phyloP scores from a whole-genome alignment of 2,329 filamentous ascomycete species.

The Cladorrhinum sp. region DNA sequence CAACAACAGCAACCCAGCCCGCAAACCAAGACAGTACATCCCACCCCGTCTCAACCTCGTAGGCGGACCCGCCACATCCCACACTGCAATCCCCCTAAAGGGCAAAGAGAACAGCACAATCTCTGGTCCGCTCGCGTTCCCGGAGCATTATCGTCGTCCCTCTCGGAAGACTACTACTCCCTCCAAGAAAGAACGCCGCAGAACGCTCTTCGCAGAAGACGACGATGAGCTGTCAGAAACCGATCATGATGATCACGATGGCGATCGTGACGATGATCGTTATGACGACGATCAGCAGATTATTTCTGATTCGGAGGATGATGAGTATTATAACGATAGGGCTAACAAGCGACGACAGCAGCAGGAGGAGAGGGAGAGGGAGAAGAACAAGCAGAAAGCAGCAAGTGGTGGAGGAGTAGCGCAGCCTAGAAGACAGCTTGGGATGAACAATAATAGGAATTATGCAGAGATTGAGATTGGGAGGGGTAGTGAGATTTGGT shows the following conservation, averaged over 20 bases:
- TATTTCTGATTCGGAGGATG: not conserved
- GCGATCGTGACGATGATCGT: not conserved
- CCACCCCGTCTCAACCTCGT: conserved; percentile 10
- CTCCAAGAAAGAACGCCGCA: not conserved
- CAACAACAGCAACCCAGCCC: not conserved
- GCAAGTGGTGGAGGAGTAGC: too few relatives aligned
- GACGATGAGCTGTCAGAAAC: not conserved
- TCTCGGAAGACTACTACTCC: not conserved
- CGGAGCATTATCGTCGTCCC: conserved; percentile 12
- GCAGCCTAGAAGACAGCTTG: not conserved
- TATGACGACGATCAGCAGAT: not conserved
- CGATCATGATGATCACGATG: not conserved
- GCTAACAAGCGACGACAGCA: not conserved
- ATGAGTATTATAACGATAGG: not conserved
- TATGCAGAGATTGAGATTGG: conserved; percentile 27
- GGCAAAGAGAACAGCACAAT: conserved; percentile 22
- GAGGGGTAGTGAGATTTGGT: conserved; percentile 26
- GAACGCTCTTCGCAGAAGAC: not conserved
- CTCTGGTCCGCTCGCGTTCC: conserved; percentile 23
- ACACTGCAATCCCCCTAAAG: conserved; percentile 7
- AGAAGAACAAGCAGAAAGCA: not conserved
- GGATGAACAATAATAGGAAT: not conserved
- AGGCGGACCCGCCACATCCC: not conserved
- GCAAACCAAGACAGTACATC: not conserved
- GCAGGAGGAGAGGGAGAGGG: not conserved